Base-by-base conservation (phyloP, 2,329 filamentous ascomycete genomes). In the Claviceps sp. region DNA sequence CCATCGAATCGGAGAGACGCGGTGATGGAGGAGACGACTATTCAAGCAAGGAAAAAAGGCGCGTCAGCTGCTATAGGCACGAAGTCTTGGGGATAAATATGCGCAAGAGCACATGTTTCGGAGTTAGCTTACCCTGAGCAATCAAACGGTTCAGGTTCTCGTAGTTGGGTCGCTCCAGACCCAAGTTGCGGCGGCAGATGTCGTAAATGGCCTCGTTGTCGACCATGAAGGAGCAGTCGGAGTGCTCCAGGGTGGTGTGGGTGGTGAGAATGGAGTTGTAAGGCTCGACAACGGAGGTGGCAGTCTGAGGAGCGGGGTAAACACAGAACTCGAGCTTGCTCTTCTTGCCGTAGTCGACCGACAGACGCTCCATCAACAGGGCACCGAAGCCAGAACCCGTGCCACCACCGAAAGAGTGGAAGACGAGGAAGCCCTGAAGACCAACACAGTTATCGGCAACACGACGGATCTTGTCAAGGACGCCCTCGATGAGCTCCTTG, bases 151-250 rank as follows among this genome's bases (percentile, higher is more conserved):
- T 98, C 62, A 98, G 79, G 80, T 98, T 96, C 81, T 95, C 90
- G 72, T 90, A 96, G 81, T 91, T 91, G 66, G 93, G 93, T 62
- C 93, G 88, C 81, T 95, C 90, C 61, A 98, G 90, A 61, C 88
- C 90, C 59, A 98, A 82, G 79, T 95, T 97, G 70, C 89, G 86
- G 67, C 90, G 86, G 85, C 93, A 98, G 71, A 98, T 97, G 70
- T 97, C 93, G 75, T 97, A 97, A 71, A 98, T 96, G 65, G 93
- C 93, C 79, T 98, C 93, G 75, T 98, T 98, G 78, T 98, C 93
- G 62, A 98, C 93, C 88, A 97, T 95, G 82, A 98, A 98, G 65
- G 87, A 94, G 81, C 93, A 97, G 81, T 98, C 93, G 57, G 90
- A 95, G 81, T 98, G 90, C 82, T 98, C 93, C 53, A 98, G 84